phyloP scores from a whole-genome alignment of 306 rosid genomes.

The Calophaca sinica region DNA sequence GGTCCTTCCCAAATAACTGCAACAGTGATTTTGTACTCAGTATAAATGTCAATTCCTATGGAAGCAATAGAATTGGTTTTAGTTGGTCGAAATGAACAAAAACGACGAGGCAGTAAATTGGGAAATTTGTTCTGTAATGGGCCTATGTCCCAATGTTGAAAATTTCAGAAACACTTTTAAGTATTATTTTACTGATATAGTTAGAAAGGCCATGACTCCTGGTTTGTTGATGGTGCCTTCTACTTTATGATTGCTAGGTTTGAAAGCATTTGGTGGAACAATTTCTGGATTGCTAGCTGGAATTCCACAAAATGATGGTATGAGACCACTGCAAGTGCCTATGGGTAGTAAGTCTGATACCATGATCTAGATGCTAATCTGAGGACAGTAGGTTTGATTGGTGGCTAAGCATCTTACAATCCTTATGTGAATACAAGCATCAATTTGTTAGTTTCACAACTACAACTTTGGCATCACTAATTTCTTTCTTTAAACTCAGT shows the following conservation, averaged over 20 bases:
- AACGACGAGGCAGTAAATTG: not conserved
- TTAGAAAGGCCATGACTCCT: constrained; percentile 16
- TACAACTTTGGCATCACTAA: constrained; percentile 4
- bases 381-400: constrained; percentile 12
- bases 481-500: constrained; percentile 5
- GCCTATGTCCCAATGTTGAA: not conserved
- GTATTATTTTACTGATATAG: constrained; percentile 2
- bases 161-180: constrained; percentile 5
- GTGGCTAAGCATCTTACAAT: constrained; percentile 11
- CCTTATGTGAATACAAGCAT: constrained; percentile 27
- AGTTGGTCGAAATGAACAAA: constrained; percentile 8
- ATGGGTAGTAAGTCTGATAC: constrained; percentile 52
- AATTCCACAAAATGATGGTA: constrained; percentile 48
- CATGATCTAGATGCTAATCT: constrained; percentile 18
- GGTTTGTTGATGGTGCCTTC: constrained; percentile 39
- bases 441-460: constrained; percentile 33
- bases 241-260: constrained; percentile 48
- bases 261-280: constrained; percentile 47
- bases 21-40: not conserved
- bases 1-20: constrained; percentile 10
- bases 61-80: constrained; percentile 15
- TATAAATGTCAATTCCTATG: constrained; percentile 5
- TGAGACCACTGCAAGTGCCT: constrained; percentile 54
- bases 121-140: constrained; percentile 13
- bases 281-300: constrained; percentile 54